Base-by-base conservation (phyloP, 2,329 filamentous ascomycete species). In the Clarireedia homoeocarpa region DNA sequence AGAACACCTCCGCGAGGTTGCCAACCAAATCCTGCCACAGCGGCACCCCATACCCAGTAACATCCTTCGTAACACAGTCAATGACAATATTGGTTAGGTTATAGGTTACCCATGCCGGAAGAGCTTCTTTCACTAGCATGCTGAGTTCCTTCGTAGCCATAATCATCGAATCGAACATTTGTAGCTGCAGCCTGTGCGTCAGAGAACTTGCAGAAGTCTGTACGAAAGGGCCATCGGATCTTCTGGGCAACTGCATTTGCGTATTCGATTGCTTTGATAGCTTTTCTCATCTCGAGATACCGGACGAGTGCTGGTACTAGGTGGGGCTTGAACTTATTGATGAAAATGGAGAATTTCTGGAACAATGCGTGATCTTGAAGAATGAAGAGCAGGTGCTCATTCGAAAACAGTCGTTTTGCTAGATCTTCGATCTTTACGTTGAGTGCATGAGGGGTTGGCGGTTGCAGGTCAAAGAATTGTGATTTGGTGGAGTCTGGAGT, bases 1-100 rank as follows among this genome's bases (percentile, higher is more conserved):
- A 90, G 62, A 89, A 90, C 0, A 88, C 85, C 66, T 90, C 86
- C 0, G 84, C 86, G 57, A 90, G 69, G 0, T 85, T 86, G 66
- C 89, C 85, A 0, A 85, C 85, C n/a, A 85, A 77, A 45, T 86
- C 82, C 27, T 79, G 76, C 23, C 88, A 71, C 59, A 85, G 76
- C 0, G 78, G 75, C 2, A 85, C 80, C 17, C 87, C 69, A 1
- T 80, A 84, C 1, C 85, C 84, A 0, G 82, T 84, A n/a, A 90
- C 82, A 17, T 84, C 77, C 58, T 81, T 77, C 58, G 81, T 78
- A 36, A 90, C 82, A 47, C 83, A 86, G 12, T 80, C 71, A 61
- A 81, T 85, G n/a, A 87, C 85, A 6, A 84, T 81, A 52, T 82
- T 79, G 38, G 83, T 81, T 70, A 84, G 88, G 1, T 78, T 77